Percentiles rank a stretch among this genome's conserved stretches.
phyloP scores from a whole-genome alignment of 2,329 filamentous ascomycete genomes.

The Alternaria incomplexa region DNA sequence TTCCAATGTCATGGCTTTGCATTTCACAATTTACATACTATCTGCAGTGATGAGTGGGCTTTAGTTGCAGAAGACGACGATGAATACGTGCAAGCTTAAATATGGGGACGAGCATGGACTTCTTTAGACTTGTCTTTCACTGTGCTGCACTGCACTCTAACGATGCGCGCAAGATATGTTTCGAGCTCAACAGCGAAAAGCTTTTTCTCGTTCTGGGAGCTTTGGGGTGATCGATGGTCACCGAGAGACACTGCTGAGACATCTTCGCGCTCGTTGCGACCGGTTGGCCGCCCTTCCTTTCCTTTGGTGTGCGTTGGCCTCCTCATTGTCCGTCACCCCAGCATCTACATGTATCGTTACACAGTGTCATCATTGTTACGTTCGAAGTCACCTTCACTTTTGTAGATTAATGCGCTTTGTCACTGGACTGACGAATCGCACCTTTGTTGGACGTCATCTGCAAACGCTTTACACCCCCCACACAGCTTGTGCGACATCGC shows the following conservation, averaged over 20 bases:
- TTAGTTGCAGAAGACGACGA: not conserved
- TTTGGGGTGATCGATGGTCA: not conserved
- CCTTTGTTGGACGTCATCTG: not conserved
- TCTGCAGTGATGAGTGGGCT: not conserved
- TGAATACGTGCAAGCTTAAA: not conserved
- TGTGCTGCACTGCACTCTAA: not conserved
- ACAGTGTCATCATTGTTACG: not conserved
- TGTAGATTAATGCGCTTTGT: constrained; percentile 1
- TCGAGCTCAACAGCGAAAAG: not conserved
- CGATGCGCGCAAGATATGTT: not conserved
- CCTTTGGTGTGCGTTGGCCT: not conserved
- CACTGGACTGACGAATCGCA: not conserved
- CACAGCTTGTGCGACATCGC: not conserved
- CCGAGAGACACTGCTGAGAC: not conserved
- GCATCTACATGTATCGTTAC: not conserved
- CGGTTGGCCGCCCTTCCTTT: not conserved
- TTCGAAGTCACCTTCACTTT: not conserved
- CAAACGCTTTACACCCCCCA: not conserved
- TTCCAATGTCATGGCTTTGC: not conserved
- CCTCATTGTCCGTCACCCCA: not conserved
- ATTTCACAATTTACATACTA: not conserved
- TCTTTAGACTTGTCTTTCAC: not conserved
- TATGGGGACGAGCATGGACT: not conserved
- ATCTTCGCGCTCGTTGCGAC: not conserved
- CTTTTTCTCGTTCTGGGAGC: not conserved